Percentiles rank a stretch among this genome's conserved stretches.
Conservation (phyloP, 2,329 filamentous ascomycete species). For the Chaetomium olivaceum region DNA sequence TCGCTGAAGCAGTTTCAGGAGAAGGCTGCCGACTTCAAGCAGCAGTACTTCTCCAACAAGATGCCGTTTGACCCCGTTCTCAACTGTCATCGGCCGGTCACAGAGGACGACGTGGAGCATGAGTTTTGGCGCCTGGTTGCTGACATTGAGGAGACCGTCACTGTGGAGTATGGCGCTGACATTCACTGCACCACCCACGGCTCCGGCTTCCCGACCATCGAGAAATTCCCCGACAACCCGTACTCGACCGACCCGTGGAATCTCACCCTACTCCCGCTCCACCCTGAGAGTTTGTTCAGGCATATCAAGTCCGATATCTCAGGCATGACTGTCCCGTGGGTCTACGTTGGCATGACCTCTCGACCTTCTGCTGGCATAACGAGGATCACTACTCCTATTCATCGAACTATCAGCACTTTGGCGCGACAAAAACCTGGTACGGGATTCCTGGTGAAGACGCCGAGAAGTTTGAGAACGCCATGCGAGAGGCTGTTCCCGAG, state of each 20-base stretch:
- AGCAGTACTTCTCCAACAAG: slow-evolving; percentile 86
- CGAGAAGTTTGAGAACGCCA: slow-evolving; percentile 91
- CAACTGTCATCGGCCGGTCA: slow-evolving; percentile 77
- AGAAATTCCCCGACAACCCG: slow-evolving; percentile 81
- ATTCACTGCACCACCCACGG: slow-evolving; percentile 98
- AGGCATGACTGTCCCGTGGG: slow-evolving; percentile 98
- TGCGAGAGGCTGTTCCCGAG: slow-evolving; percentile 93
- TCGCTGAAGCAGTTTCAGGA: slow-evolving; percentile 95
- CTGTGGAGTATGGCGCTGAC: slow-evolving; percentile 97
- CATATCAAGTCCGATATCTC: slow-evolving; percentile 99
- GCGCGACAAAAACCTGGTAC: slow-evolving; percentile 98
- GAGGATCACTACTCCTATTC: slow-evolving; percentile 98
- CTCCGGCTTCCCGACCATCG: slow-evolving; percentile 92
- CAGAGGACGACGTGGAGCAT: slow-evolving; percentile 91
- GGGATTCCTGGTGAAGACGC: slow-evolving; percentile 93
- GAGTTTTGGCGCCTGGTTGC: slow-evolving; percentile 97
- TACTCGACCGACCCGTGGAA: slow-evolving; percentile 96
- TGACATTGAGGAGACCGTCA: slow-evolving; percentile 90
- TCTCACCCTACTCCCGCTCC: slow-evolving; percentile 85
- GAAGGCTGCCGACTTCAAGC: slow-evolving; percentile 92
- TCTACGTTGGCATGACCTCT: slow-evolving; percentile 99
- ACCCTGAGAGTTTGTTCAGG: slow-evolving; percentile 88
- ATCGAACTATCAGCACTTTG: slow-evolving; percentile 97
- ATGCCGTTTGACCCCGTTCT: slow-evolving; percentile 84
- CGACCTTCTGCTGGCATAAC: slow-evolving; percentile 99